phyloP scores from a whole-genome alignment of 257 asterid species.

The Solanum etuberosum region DNA sequence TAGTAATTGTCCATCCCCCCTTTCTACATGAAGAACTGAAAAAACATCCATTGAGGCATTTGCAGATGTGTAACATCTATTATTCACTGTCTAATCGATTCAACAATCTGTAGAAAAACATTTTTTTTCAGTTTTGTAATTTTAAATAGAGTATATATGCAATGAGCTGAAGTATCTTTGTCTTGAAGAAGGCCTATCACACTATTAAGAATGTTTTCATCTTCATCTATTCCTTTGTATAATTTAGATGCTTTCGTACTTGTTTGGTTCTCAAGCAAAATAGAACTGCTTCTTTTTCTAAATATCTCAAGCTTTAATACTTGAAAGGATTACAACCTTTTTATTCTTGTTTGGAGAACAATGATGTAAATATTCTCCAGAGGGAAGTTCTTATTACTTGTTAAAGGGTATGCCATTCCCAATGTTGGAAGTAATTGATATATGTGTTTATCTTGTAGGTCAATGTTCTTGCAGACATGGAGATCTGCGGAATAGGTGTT shows the following conservation, averaged over 20 bases:
- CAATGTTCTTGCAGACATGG: conserved; percentile 88
- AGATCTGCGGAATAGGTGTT: conserved; percentile 89
- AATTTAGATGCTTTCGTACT: background rate
- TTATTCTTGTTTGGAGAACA: background rate
- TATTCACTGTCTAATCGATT: background rate
- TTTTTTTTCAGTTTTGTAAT: background rate
- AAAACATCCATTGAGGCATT: background rate
- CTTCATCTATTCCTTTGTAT: background rate
- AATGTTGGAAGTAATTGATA: background rate
- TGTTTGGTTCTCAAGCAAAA: background rate
- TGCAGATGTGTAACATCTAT: background rate
- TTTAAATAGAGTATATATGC: background rate
- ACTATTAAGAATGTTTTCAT: background rate
- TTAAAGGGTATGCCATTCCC: background rate
- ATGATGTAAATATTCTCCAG: background rate
- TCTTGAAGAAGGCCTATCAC: background rate
- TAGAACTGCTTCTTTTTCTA: background rate
- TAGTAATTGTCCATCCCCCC: background rate
- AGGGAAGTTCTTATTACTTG: background rate
- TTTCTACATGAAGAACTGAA: background rate
- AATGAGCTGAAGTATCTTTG: background rate
- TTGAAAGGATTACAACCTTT: background rate
- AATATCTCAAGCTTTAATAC: background rate
- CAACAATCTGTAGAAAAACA: background rate
- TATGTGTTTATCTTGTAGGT: conserved; percentile 34